Percentiles rank a stretch among this genome's conserved stretches.
Evolutionary conservation across 331 rosid species (phyloP).

Genomic region (Prunus yedoensis): DNA sequence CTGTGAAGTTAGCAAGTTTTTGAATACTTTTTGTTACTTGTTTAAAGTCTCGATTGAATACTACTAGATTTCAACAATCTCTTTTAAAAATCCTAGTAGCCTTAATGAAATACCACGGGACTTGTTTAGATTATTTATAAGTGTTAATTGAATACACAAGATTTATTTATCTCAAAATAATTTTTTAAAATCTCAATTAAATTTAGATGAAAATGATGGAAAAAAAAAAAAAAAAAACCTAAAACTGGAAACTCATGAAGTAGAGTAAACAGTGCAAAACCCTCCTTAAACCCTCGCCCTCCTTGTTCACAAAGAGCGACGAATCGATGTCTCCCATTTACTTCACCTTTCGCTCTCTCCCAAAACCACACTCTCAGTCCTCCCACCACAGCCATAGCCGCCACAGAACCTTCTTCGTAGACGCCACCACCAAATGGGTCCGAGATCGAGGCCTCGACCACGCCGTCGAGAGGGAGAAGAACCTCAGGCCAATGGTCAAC

Average conservation of each 20-base stretch:
- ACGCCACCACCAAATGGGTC: conserved; percentile 38
- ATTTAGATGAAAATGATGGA: not conserved
- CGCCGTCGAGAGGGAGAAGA: conserved; percentile 76
- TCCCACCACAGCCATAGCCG: conserved; percentile 12
- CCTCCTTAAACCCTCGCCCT: conserved; percentile 12
- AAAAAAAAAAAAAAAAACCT: too few species aligned
- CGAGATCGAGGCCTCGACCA: conserved; percentile 92
- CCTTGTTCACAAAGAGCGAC: not conserved
- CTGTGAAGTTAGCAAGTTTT: too few species aligned
- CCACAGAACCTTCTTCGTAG: conserved; percentile 39
- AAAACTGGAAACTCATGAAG: not conserved
- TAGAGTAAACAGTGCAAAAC: not conserved
- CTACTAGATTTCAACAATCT: too few species aligned
- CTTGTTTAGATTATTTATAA: too few species aligned
- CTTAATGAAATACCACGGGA: too few species aligned
- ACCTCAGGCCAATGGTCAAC: conserved; percentile 51
- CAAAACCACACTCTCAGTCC: conserved; percentile 5
- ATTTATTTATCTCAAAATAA: too few species aligned
- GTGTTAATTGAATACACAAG: too few species aligned
- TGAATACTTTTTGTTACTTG: too few species aligned
- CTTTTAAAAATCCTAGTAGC: too few species aligned
- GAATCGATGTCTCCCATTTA: conserved; percentile 24
- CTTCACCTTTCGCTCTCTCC: conserved; percentile 25
- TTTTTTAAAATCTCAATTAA: too few species aligned
- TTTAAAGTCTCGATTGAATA: too few species aligned